Percentiles rank a stretch among this genome's conserved stretches.
These are phyloP conservation scores for Sarocladiaceae sp. DNA, from an alignment of 2,329 filamentous ascomycete species.

Conservation along the genomic window DNA sequence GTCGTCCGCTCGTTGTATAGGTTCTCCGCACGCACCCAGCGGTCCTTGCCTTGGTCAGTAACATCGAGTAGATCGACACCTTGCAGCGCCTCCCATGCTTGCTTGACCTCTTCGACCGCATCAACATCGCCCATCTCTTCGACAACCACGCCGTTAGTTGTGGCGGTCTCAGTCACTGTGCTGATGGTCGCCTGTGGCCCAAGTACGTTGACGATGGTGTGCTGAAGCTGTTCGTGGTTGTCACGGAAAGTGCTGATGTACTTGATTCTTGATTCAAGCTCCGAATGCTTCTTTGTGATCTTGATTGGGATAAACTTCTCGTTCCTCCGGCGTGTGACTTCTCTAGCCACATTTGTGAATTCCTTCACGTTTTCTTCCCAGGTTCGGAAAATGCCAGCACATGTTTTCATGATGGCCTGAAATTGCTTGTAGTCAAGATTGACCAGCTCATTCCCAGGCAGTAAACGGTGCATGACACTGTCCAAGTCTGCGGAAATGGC, in stretches of 20 bases:
- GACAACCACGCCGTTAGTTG: constrained; percentile 63
- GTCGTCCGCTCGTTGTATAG: constrained; percentile 97
- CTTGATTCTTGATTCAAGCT: constrained; percentile 84
- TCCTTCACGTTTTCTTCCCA: constrained; percentile 98
- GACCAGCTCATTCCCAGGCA: constrained; percentile 84
- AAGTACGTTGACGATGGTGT: constrained; percentile 95
- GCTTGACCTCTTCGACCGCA: constrained; percentile 90
- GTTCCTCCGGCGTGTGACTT: constrained; percentile 86
- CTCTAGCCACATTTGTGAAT: constrained; percentile 95
- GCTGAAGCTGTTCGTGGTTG: constrained; percentile 95
- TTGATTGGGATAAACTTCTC: constrained; percentile 99
- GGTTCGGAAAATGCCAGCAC: constrained; percentile 79
- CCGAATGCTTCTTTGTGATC: constrained; percentile 79
- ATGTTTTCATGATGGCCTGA: constrained; percentile 74
- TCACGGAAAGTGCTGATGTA: constrained; percentile 94
- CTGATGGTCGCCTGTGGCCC: constrained; percentile 65
- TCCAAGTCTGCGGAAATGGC: constrained; percentile 94
- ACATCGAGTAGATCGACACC: constrained; percentile 96
- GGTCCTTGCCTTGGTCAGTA: constrained; percentile 79
- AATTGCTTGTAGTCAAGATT: constrained; percentile 93
- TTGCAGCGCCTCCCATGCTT: constrained; percentile 90
- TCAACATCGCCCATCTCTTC: constrained; percentile 97
- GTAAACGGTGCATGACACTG: constrained; percentile 74
- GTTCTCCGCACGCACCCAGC: constrained; percentile 91
- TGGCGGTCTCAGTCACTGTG: constrained; percentile 45